phyloP scores from a whole-genome alignment of 176 grass and related monocot genomes.

The Oryza coarctata region DNA sequence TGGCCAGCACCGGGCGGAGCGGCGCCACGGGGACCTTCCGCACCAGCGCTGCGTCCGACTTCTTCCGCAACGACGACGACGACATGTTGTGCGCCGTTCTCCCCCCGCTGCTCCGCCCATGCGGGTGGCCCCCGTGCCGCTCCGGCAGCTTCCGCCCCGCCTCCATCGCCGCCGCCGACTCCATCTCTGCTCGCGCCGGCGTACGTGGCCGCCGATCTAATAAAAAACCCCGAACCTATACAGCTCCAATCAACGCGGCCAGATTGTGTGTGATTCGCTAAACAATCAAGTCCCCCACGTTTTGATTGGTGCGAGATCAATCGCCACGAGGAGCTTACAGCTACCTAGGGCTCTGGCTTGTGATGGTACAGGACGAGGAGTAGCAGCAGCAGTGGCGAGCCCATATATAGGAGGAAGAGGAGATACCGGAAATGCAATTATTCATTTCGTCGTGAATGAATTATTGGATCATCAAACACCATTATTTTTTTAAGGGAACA shows the following conservation, averaged over 20 bases:
- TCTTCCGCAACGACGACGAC: slow-evolving; percentile 76
- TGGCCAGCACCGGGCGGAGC: slow-evolving; percentile 51
- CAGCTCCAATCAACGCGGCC: too few relatives aligned
- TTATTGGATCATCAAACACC: neutral
- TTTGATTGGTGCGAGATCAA: too few relatives aligned
- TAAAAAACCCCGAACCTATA: too few relatives aligned
- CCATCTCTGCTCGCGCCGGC: neutral
- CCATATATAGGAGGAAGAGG: neutral
- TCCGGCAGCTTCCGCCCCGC: slow-evolving; percentile 7
- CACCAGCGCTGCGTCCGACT: slow-evolving; percentile 62
- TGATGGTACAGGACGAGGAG: neutral
- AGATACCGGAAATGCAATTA: too few relatives aligned
- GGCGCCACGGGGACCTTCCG: slow-evolving; percentile 59
- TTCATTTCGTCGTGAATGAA: too few relatives aligned
- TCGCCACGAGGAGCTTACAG: too few relatives aligned
- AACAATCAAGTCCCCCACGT: too few relatives aligned
- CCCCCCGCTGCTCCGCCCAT: slow-evolving; percentile 37
- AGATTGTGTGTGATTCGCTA: too few relatives aligned
- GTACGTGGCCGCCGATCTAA: too few relatives aligned
- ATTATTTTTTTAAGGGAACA: neutral
- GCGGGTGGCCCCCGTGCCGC: slow-evolving; percentile 23
- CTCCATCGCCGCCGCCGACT: slow-evolving; percentile 2
- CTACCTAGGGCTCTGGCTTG: too few relatives aligned
- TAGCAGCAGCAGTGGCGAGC: neutral
- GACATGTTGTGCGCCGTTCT: slow-evolving; percentile 88